phyloP scores from a whole-genome alignment of 2,329 filamentous ascomycete genomes.

The Cladosporium sp. region DNA sequence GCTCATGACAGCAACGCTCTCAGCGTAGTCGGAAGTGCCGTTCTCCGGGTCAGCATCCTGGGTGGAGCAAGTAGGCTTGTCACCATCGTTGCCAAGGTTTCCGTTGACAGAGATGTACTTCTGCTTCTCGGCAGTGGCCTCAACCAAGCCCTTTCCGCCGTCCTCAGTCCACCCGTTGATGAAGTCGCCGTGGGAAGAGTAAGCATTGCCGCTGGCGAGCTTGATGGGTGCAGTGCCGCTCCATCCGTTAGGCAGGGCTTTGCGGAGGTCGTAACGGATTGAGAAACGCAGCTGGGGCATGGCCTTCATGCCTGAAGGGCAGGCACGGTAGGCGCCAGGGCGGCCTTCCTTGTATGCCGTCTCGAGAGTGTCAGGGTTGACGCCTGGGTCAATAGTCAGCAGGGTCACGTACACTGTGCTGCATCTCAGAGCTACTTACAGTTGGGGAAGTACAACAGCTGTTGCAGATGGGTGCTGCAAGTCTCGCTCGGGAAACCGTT shows the following conservation, averaged over 20 bases:
- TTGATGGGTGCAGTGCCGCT: conserved; percentile 40
- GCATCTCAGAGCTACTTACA: conserved; percentile 30
- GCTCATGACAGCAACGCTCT: conserved; percentile 30
- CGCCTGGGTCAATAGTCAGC: background rate
- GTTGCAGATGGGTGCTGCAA: conserved; percentile 42
- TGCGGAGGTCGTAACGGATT: conserved; percentile 44
- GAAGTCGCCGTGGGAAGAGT: conserved; percentile 45
- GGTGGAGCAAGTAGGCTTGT: conserved; percentile 31
- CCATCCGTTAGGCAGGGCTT: conserved; percentile 42
- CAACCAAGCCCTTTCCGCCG: conserved; percentile 40
- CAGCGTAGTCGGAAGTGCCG: conserved; percentile 39
- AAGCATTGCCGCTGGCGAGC: conserved; percentile 40
- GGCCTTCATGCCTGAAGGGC: conserved; percentile 41
- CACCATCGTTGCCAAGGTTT: conserved; percentile 29
- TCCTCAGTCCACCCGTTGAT: conserved; percentile 45
- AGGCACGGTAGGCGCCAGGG: conserved; percentile 31
- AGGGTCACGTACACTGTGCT: conserved; percentile 21
- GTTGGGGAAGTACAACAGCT: conserved; percentile 42
- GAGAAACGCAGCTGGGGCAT: conserved; percentile 47
- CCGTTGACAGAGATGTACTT: conserved; percentile 38
- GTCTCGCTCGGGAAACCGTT: conserved; percentile 33
- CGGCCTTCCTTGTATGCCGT: conserved; percentile 32
- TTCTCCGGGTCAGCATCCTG: conserved; percentile 39
- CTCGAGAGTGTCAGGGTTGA: conserved; percentile 17
- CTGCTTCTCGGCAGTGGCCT: conserved; percentile 21